phyloP scores from a whole-genome alignment of 805 yeast genomes.

The Myxozyma kluyveri region DNA sequence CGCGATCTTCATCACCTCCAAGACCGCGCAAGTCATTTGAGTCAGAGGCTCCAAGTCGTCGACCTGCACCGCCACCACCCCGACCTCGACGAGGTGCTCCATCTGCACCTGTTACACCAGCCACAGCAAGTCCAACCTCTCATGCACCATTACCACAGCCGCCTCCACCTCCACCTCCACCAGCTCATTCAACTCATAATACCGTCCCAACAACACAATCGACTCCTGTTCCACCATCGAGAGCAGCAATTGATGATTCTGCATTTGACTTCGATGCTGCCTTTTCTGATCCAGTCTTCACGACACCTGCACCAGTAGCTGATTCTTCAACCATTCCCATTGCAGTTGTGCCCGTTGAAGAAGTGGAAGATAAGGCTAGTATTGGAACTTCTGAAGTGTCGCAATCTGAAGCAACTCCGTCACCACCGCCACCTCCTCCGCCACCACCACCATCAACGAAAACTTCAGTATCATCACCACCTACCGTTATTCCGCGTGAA shows the following conservation, averaged over 20 bases:
- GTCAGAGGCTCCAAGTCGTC: constrained; percentile 6
- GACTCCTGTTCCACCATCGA: not conserved
- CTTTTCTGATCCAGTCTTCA: constrained; percentile 1
- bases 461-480: not conserved
- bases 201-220: not conserved
- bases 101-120: not conserved
- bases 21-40: not conserved
- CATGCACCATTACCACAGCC: not conserved
- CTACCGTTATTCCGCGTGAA: not conserved
- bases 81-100: constrained; percentile 12
- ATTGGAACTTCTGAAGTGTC: too few relatives aligned
- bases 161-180: not conserved
- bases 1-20: too few relatives aligned
- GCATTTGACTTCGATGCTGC: constrained; percentile 7
- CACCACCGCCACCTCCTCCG: not conserved
- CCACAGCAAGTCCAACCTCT: not conserved
- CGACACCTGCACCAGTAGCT: not conserved
- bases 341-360: too few relatives aligned
- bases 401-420: too few relatives aligned
- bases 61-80: constrained; percentile 28
- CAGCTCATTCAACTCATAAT: not conserved
- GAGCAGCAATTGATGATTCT: constrained; percentile 6
- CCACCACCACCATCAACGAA: not conserved
- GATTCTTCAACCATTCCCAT: not conserved
- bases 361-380: too few relatives aligned